Conservation (phyloP, 1,284 basidiomycete genomes). For the Sanghuangporus baumii region DNA sequence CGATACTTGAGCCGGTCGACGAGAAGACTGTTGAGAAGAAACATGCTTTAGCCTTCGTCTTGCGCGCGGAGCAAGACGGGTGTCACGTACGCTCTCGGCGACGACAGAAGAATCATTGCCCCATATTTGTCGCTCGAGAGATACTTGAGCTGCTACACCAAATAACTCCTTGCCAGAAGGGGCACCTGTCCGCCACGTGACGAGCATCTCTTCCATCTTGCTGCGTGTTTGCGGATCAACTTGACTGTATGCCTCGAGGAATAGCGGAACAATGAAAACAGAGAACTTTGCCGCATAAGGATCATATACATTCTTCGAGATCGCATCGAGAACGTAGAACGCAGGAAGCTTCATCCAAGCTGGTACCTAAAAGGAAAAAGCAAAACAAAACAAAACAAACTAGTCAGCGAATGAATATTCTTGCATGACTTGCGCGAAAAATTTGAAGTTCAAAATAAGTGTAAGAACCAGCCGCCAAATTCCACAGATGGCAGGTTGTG, state of each 20-base stretch:
- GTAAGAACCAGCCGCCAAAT: background rate
- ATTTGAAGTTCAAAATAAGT: background rate
- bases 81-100: constrained; percentile 23
- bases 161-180: constrained; percentile 80
- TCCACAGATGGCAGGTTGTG: constrained; percentile 4
- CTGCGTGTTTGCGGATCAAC: constrained; percentile 80
- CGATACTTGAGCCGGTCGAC: constrained; percentile 30
- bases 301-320: constrained; percentile 90
- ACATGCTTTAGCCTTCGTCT: background rate
- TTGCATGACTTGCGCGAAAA: background rate
- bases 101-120: constrained; percentile 40
- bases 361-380: constrained; percentile 61
- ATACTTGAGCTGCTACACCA: constrained; percentile 63
- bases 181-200: constrained; percentile 86
- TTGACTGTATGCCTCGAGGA: constrained; percentile 78
- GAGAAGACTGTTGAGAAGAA: background rate
- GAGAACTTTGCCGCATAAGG: constrained; percentile 84
- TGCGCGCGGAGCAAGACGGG: background rate
- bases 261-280: constrained; percentile 70
- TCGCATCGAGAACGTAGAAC: constrained; percentile 94
- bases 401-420: constrained; percentile 12
- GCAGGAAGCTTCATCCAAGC: constrained; percentile 88
- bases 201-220: constrained; percentile 95
- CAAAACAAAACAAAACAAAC: constrained; percentile 19
- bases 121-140: constrained; percentile 78